Conservation (phyloP, 306 rosid genomes). For the Cucumis hystrix region DNA sequence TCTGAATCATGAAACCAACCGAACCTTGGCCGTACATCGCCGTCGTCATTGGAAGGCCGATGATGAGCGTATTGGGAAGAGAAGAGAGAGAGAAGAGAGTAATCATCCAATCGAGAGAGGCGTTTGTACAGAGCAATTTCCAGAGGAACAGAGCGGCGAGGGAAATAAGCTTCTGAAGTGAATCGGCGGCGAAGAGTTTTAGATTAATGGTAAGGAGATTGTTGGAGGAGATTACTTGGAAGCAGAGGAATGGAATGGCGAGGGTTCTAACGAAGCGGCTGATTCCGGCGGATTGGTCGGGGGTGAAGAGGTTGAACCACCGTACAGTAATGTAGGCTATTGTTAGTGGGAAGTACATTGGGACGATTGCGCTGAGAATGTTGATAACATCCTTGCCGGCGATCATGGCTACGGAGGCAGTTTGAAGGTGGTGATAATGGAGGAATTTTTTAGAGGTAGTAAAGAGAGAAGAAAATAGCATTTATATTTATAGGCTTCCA, state of each 20-base stretch:
- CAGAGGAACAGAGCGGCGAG: neutral
- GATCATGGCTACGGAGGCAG: neutral
- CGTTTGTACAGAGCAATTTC: neutral
- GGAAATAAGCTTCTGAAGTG: neutral
- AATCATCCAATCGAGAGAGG: slow-evolving; percentile 1
- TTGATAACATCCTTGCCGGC: neutral
- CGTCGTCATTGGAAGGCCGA: neutral
- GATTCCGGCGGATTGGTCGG: slow-evolving; percentile 8
- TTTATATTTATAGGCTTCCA: neutral
- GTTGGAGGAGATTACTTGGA: neutral
- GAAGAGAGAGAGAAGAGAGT: slow-evolving; percentile 1
- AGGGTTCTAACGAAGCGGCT: neutral
- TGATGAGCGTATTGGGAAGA: slow-evolving; percentile 7
- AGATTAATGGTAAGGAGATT: neutral
- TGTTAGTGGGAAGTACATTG: neutral
- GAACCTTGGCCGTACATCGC: slow-evolving; percentile 4
- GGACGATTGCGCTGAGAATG: neutral
- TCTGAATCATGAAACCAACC: neutral
- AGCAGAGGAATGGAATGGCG: neutral
- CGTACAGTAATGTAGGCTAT: neutral
- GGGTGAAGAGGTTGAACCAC: neutral
- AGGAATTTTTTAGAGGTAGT: neutral
- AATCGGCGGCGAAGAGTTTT: slow-evolving; percentile 5
- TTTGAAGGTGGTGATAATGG: neutral
- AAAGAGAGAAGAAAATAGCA: neutral